Conservation (phyloP, 345 rosid genomes). For the Brassica cretica region DNA sequence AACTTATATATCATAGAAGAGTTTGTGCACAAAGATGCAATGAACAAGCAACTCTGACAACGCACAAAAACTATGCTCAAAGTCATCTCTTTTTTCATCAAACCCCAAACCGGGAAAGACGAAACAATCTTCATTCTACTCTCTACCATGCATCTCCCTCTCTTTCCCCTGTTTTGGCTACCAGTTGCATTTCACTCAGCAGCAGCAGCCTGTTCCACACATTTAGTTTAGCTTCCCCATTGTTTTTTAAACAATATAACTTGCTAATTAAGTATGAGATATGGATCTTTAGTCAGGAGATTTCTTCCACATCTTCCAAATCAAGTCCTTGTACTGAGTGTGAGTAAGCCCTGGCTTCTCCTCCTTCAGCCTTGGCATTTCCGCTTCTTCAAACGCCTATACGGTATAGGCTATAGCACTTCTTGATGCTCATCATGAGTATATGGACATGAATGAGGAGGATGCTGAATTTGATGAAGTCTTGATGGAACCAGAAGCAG, state of each 20-base stretch:
- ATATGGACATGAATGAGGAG: neutral
- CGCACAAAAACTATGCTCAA: too few species aligned
- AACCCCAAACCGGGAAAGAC: too few species aligned
- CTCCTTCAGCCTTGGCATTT: conserved; percentile 83
- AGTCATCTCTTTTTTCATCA: too few species aligned
- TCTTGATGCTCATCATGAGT: neutral
- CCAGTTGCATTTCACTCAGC: conserved; percentile 29
- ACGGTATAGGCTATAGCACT: neutral
- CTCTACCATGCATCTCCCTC: too few species aligned
- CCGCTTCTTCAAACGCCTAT: conserved; percentile 94
- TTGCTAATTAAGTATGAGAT: conserved; percentile 59
- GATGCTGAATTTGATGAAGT: neutral
- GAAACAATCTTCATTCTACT: too few species aligned
- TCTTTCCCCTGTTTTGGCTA: neutral
- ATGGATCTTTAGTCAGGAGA: conserved; percentile 62
- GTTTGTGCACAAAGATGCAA: too few species aligned
- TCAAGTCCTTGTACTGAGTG: conserved; percentile 90
- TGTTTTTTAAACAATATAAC: conserved; percentile 29
- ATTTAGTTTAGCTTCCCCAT: conserved; percentile 5
- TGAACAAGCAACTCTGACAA: too few species aligned
- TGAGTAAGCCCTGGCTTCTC: conserved; percentile 98
- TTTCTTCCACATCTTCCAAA: conserved; percentile 99
- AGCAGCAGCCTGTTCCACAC: conserved; percentile 31
- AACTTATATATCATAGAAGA: too few species aligned
- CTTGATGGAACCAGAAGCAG: too few species aligned